phyloP scores from a whole-genome alignment of 805 yeast species.

The Teunomyces kruisii region DNA sequence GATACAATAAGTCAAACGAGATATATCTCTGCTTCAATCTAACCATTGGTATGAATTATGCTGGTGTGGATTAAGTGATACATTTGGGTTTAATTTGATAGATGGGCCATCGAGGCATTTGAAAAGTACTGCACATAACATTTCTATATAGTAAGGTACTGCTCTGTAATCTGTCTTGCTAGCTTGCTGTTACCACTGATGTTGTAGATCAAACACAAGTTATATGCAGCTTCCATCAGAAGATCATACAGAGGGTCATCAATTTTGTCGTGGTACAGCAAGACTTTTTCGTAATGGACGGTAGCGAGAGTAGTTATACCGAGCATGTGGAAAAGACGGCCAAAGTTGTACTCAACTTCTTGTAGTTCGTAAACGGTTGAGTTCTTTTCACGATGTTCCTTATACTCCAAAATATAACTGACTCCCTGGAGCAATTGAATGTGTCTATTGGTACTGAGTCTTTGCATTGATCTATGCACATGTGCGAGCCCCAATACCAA shows the following conservation, averaged over 20 bases:
- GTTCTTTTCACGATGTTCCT: slow-evolving; percentile 44
- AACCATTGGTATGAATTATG: slow-evolving; percentile 55
- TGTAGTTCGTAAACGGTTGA: slow-evolving; percentile 54
- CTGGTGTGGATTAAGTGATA: not conserved
- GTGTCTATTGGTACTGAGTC: slow-evolving; percentile 83
- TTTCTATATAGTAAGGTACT: slow-evolving; percentile 54
- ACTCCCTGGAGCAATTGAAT: slow-evolving; percentile 86
- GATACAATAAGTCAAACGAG: slow-evolving; percentile 75
- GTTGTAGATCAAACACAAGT: slow-evolving; percentile 71
- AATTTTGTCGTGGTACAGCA: slow-evolving; percentile 38
- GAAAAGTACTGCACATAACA: not conserved
- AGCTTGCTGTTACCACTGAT: slow-evolving; percentile 67
- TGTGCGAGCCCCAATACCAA: slow-evolving; percentile 76
- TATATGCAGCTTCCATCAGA: slow-evolving; percentile 81
- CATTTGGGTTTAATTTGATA: not conserved
- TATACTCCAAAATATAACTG: slow-evolving; percentile 72
- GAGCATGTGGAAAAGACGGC: slow-evolving; percentile 78
- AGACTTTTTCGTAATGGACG: slow-evolving; percentile 67
- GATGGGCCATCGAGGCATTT: not conserved
- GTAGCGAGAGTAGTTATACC: slow-evolving; percentile 77
- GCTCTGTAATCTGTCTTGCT: slow-evolving; percentile 64
- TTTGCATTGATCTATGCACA: slow-evolving; percentile 87
- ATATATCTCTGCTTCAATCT: slow-evolving; percentile 83
- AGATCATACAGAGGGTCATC: slow-evolving; percentile 57
- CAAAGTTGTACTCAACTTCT: slow-evolving; percentile 82